Evolutionary conservation across 352 stramenopile species (phyloP), one percentile per base, ranked within the genome.

Genomic region (Pythium aquatile): DNA sequence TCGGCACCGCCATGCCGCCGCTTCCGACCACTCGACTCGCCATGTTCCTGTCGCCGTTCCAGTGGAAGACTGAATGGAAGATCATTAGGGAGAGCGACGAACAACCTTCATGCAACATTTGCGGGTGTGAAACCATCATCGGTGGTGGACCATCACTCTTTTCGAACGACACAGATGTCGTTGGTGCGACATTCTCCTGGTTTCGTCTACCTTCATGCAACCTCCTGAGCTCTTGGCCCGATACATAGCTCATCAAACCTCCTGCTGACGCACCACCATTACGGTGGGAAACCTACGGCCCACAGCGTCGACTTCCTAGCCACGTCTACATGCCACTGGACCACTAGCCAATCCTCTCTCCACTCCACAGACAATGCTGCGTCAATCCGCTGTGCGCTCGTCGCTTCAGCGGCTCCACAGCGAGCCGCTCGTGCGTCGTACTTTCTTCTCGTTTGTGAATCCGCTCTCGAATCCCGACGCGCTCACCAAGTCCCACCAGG

Each of bases 401-500:
- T 17, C 49, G 28, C 57, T 55, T 40, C 52, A 44, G 29, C 32
- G 54, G 11, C 30, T 47, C 17, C 52, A 42, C 51, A 20, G 14
- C 40, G 60, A 11, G 26, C 29, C 16, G 24, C 20, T 33, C 29
- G 3, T 33, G 42, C 49, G 24, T 17, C 39, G 11, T 44, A n/a
- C 68, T 20, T 88, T 90, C 70, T 85, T 90, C 61, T 85, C 75
- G 49, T 88, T 90, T 55, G 66, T 74, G 61, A 79, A 74, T 29
- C 72, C 81, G 16, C 52, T 81, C 35, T 61, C 47, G 29, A 64
- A 48, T 13, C 55, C 74, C 2, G 61, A 74, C 26, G 66, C 78
- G 55, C 75, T 92, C 40, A 69, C 81, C 58, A 92, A 92, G 68
- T 89, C 74, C 49, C 85, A 94, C 66, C 72, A 59, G 2, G 85